Percentiles rank a stretch among this genome's conserved stretches.
Evolutionary conservation across 2,329 filamentous ascomycete genomes (phyloP).

Genomic region (Eurotiales sp.): DNA sequence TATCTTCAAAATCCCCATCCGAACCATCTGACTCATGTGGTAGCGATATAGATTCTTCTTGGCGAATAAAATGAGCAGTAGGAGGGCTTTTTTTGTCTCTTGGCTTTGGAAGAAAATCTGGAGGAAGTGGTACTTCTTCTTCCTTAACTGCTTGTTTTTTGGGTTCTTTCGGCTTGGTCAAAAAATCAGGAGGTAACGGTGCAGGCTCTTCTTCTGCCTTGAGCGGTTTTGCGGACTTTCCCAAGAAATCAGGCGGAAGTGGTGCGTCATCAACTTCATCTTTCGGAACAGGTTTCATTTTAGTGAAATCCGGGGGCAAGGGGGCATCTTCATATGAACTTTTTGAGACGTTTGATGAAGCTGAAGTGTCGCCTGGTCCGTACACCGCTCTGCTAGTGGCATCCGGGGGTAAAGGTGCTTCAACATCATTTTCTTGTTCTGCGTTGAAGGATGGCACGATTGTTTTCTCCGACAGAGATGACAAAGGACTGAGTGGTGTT

Average conservation of each 20-base stretch:
- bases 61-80: constrained; percentile 22
- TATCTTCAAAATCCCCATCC: constrained; percentile 44
- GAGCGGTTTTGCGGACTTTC: constrained; percentile 3
- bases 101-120: constrained; percentile 19
- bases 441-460: constrained; percentile 25
- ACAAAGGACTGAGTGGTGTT: constrained; percentile 26
- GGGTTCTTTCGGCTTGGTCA: constrained; percentile 16
- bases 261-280: constrained; percentile 20
- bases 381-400: constrained; percentile 45
- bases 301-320: constrained; percentile 27
- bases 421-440: constrained; percentile 28
- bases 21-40: constrained; percentile 32
- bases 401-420: constrained; percentile 45
- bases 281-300: constrained; percentile 5
- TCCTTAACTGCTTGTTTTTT: constrained; percentile 5
- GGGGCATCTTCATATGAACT: constrained; percentile 40
- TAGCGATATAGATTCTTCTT: constrained; percentile 27
- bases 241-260: constrained; percentile 24
- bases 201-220: constrained; percentile 17
- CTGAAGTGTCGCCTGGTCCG: constrained; percentile 47
- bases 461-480: constrained; percentile 32
- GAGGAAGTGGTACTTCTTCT: constrained; percentile 25
- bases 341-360: constrained; percentile 42
- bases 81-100: constrained; percentile 17
- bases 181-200: constrained; percentile 20